Base-by-base conservation (phyloP, 2,329 filamentous ascomycete genomes). In the Alternaria sp. region DNA sequence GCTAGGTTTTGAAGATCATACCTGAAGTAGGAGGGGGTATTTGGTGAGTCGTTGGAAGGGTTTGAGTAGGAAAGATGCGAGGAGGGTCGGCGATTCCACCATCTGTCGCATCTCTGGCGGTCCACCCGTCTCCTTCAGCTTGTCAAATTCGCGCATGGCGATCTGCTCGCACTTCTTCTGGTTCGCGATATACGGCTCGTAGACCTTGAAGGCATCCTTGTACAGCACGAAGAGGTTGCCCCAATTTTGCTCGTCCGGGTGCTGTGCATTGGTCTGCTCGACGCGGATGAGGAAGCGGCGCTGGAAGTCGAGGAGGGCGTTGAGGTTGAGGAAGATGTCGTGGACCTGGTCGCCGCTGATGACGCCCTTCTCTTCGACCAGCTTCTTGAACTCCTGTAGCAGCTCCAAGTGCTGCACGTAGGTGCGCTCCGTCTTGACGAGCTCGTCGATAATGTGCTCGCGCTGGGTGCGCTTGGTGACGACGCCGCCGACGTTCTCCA, bases 321-420 rank as follows among this genome's bases (percentile, higher is more conserved):
- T 97, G 76, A 98, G 89, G 81, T 99, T 99, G 65, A 98, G 86
- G 81, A 99, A 99, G 66, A 99, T 97, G 75, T 94, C 90, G 81
- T 98, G 94, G 21, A 97, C 90, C 10, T 91, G 88, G 77, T 99
- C 96, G 57, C 96, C 95, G 2, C 93, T 91, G 67, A 98, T 89
- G 40, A 93, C 89, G 40, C 93, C 93, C 69, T 91, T 93, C 77
- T 96, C 91, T 72, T 97, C 93, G 59, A 98, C 85, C 23, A 91
- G 88, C 81, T 93, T 95, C 82, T 97, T 98, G 76, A 98, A 87
- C 53, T 94, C 91, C 78, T 98, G 93, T 36, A 99, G 81, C 70
- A 97, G 95, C 79, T 98, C 95, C 57, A 99, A 83, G 83, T 99
- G 96, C 79, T 98, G 94, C 5, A 98, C 96, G 73, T 99, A 99